These are phyloP conservation scores for Chaetomium fimeti DNA, from an alignment of 495 filamentous ascomycete species.

Conservation along the genomic window DNA sequence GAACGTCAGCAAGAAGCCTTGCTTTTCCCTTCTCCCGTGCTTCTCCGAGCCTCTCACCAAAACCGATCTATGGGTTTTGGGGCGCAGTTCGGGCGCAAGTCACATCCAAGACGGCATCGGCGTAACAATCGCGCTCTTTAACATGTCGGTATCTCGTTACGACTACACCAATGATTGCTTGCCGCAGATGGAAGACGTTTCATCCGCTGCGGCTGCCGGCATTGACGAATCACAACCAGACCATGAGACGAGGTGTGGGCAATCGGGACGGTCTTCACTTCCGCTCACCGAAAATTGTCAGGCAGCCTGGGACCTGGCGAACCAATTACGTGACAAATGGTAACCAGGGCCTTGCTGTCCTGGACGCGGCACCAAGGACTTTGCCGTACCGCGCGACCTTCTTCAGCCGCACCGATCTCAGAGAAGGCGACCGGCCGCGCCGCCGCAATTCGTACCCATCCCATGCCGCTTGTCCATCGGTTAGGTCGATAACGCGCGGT, in stretches of 20 bases:
- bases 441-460: too few species aligned
- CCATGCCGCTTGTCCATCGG: too few species aligned
- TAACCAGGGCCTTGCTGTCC: not conserved
- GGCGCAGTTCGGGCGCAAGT: slow-evolving; percentile 6
- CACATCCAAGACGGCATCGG: not conserved
- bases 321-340: not conserved
- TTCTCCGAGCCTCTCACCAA: not conserved
- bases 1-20: not conserved
- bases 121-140: not conserved
- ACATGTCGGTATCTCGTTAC: not conserved
- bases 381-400: not conserved
- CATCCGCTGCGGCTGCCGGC: not conserved
- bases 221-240: not conserved
- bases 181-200: not conserved
- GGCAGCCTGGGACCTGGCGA: not conserved
- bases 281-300: slow-evolving; percentile 8
- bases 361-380: not conserved
- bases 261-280: not conserved
- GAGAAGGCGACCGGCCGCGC: too few species aligned
- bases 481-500: too few species aligned
- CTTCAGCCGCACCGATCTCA: slow-evolving; percentile 1
- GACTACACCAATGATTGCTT: not conserved
- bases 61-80: not conserved
- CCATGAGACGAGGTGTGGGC: not conserved
- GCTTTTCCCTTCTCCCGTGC: not conserved